Evolutionary conservation across 495 filamentous ascomycete species (phyloP), one percentile per base, ranked within the genome.

Genomic region (Penicillium samsonianum): DNA sequence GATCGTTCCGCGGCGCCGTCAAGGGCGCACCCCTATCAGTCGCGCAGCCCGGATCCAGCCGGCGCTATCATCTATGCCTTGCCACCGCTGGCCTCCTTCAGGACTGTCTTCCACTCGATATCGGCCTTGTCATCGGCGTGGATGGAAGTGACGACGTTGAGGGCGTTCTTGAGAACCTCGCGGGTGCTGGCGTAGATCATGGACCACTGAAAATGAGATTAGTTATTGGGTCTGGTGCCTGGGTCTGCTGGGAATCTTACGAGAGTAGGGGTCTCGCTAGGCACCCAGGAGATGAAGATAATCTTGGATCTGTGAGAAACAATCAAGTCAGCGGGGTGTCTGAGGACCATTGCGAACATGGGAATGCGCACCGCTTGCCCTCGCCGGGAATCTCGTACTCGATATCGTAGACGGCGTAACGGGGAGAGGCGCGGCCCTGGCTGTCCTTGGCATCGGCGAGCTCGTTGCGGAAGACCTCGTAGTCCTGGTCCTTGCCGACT

Each of bases 111-210:
- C 75, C 85, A 89, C 77, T 95, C 91, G 65, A 98, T 89, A 65
- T 96, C 95, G 70, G 88, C 85, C 65, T 81, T 81, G 72, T 96
- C 90, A 74, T 96, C 96, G 75, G 91, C 94, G 80, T 98, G 95
- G 65, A 96, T 83, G 68, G 95, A 92, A 65, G 78, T 76, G 53
- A 83, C 83, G 60, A 97, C 73, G 72, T 84, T 89, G 54, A 98
- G 84, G 26, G 94, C 78, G 70, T 87, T 88, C 81, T 95, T 96
- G 63, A 98, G 81, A 56, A 84, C 84, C 65, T 96, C 91, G 74
- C 95, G 95, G 69, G 93, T 98, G 51, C 91, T 90, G 69, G 93
- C 90, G 86, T 97, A 98, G 64, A 96, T 83, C 95, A 97, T 98
- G 77, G 91, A 75, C 73, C 67, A 75, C 76, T 79, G 42, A 7